Conservation (phyloP, 2,329 filamentous ascomycete species). For the Pezicula carpinea region DNA sequence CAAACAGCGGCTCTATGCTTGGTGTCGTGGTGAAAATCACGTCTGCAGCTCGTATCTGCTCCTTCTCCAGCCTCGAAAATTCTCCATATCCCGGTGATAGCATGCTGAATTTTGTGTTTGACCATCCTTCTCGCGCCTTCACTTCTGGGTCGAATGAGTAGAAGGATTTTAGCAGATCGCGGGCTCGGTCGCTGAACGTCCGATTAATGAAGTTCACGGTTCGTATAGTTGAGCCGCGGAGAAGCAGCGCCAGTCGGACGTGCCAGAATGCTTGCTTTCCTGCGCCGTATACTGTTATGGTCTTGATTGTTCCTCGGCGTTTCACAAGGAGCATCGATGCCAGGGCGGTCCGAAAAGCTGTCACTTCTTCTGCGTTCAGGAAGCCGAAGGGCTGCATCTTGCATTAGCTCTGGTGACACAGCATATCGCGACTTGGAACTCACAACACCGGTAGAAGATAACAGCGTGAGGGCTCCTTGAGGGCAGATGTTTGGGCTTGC, state of each 20-base stretch:
- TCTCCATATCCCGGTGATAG: conserved; percentile 68
- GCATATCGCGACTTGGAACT: too few relatives aligned
- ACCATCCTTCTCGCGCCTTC: conserved; percentile 58
- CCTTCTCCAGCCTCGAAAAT: conserved; percentile 59
- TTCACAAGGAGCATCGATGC: conserved; percentile 62
- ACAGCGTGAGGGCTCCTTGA: conserved; percentile 63
- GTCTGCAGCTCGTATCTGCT: conserved; percentile 67
- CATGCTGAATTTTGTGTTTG: conserved; percentile 61
- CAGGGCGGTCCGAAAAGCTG: conserved; percentile 75
- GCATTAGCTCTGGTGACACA: too few relatives aligned
- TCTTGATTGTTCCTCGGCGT: conserved; percentile 65
- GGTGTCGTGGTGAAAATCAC: conserved; percentile 90
- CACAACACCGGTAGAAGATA: conserved; percentile 51
- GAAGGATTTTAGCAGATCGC: conserved; percentile 45
- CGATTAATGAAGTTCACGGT: conserved; percentile 82
- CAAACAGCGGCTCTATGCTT: conserved; percentile 69
- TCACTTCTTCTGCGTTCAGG: conserved; percentile 68
- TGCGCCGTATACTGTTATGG: conserved; percentile 78
- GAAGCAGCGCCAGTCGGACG: conserved; percentile 73
- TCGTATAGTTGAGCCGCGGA: conserved; percentile 66
- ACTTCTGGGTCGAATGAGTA: conserved; percentile 36
- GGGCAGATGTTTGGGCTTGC: conserved; percentile 46
- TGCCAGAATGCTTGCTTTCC: conserved; percentile 96
- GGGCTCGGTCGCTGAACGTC: conserved; percentile 55
- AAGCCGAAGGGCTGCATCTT: conserved; percentile 50